Evolutionary conservation across 75 land plant genomes (phyloP).

Genomic region (Larix kaempferi): DNA sequence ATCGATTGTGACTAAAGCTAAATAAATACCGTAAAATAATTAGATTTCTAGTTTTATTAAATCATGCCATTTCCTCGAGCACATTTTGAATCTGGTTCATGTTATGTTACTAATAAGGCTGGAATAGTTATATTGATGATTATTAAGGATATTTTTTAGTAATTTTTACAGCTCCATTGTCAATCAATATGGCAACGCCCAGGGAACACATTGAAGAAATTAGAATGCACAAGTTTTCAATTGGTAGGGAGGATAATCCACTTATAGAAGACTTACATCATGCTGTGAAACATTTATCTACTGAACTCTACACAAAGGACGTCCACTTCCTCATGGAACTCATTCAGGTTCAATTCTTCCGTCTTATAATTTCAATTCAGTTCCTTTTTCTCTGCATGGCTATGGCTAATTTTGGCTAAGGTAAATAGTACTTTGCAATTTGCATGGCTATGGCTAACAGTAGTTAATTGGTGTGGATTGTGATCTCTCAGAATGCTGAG

Average conservation of each 20-base stretch:
- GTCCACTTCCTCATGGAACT: constrained; percentile 67
- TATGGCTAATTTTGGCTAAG: neutral
- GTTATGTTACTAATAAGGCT: too few species aligned
- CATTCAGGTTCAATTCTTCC: constrained; percentile 41
- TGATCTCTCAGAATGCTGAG: constrained; percentile 32
- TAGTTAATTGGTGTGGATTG: neutral
- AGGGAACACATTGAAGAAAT: constrained; percentile 44
- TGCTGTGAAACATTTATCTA: constrained; percentile 49
- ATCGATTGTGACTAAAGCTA: too few species aligned
- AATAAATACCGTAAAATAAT: too few species aligned
- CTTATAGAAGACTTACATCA: constrained; percentile 45
- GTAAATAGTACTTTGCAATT: too few species aligned
- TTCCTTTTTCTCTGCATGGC: neutral
- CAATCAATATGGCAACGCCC: constrained; percentile 5
- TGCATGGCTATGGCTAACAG: neutral
- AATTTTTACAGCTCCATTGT: too few species aligned
- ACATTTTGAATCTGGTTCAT: too few species aligned
- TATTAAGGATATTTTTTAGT: too few species aligned
- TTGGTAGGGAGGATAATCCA: constrained; percentile 30
- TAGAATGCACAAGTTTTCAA: constrained; percentile 40
- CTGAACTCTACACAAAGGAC: constrained; percentile 65
- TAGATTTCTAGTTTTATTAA: too few species aligned
- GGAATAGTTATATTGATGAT: too few species aligned
- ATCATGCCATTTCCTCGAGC: too few species aligned
- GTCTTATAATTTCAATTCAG: neutral